Conservation (phyloP, 768 basidiomycete species). For the Daedaleopsis sinensis region DNA sequence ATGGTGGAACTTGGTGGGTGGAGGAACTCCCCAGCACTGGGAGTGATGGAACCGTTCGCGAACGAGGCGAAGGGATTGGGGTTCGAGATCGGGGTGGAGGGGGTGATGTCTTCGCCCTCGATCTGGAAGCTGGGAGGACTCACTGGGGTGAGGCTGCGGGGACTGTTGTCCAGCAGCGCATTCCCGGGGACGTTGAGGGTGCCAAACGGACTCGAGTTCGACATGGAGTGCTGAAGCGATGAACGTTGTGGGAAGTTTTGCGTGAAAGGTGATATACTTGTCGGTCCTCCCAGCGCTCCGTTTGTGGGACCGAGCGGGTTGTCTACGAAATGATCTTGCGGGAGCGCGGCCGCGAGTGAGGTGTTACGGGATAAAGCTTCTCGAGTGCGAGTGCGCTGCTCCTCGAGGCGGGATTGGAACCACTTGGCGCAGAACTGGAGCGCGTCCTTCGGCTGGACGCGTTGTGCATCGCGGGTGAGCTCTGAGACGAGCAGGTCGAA, state of each 20-base stretch:
- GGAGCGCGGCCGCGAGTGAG: constrained; percentile 53
- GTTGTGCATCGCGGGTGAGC: constrained; percentile 82
- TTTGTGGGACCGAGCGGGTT: constrained; percentile 40
- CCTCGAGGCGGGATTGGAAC: constrained; percentile 89
- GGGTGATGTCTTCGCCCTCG: constrained; percentile 60
- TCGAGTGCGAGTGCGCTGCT: constrained; percentile 76
- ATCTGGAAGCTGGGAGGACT: constrained; percentile 60
- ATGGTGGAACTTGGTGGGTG: constrained; percentile 75
- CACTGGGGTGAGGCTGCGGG: constrained; percentile 24
- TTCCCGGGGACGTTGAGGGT: constrained; percentile 82
- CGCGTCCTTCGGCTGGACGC: constrained; percentile 86
- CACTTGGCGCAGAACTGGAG: constrained; percentile 94
- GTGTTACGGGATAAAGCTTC: constrained; percentile 61
- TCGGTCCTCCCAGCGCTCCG: constrained; percentile 37
- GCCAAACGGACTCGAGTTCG: constrained; percentile 69
- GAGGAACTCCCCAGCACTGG: constrained; percentile 63
- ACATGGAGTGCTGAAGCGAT: constrained; percentile 55
- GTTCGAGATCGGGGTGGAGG: constrained; percentile 56
- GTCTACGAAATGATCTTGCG: constrained; percentile 63
- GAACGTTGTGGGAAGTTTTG: constrained; percentile 49
- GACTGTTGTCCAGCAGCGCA: constrained; percentile 56
- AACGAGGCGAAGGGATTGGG: constrained; percentile 44
- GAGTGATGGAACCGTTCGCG: constrained; percentile 32
- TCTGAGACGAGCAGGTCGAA: constrained; percentile 84
- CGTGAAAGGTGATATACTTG: constrained; percentile 55